These are phyloP conservation scores for Sporothrix euskadiensis DNA, from an alignment of 2,329 filamentous ascomycete species.

Conservation along the genomic window DNA sequence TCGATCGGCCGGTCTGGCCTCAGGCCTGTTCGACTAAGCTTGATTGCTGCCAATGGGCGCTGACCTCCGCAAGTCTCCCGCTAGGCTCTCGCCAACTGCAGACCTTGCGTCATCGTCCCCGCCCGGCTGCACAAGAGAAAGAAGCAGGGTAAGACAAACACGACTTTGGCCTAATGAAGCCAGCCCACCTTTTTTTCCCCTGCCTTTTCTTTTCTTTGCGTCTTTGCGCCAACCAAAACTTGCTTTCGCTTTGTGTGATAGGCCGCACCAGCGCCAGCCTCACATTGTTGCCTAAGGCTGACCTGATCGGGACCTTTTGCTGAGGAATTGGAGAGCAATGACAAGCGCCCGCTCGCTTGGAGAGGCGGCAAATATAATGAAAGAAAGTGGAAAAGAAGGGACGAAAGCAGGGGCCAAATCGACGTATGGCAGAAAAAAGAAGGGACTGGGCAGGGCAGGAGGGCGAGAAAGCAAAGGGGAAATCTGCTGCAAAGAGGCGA, in stretches of 20 bases:
- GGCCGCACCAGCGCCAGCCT: not conserved
- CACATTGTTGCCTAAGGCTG: slow-evolving; percentile 4
- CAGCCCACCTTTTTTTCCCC: not conserved
- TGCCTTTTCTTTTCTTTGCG: not conserved
- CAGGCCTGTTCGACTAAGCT: slow-evolving; percentile 11
- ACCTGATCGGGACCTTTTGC: not conserved
- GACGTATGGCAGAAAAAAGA: not conserved
- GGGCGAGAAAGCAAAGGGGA: not conserved
- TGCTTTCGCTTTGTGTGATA: slow-evolving; percentile 2
- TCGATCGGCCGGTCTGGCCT: not conserved
- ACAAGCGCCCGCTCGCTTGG: not conserved
- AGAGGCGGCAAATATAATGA: not conserved
- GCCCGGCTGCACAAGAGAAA: slow-evolving; percentile 5
- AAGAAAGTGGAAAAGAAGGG: not conserved
- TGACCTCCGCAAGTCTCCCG: slow-evolving; percentile 15
- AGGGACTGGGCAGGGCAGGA: not conserved
- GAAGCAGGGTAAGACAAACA: slow-evolving; percentile 25
- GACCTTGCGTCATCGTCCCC: slow-evolving; percentile 28
- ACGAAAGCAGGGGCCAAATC: not conserved
- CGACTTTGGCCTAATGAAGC: slow-evolving; percentile 4
- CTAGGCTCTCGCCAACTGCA: slow-evolving; percentile 10
- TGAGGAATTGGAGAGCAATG: slow-evolving; percentile 1
- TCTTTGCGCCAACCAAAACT: slow-evolving; percentile 2
- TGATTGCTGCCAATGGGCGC: slow-evolving; percentile 10
- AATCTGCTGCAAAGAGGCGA: not conserved